Evolutionary conservation across 2,329 filamentous ascomycete species (phyloP).

Genomic region (Aspergillus transmontanensis): DNA sequence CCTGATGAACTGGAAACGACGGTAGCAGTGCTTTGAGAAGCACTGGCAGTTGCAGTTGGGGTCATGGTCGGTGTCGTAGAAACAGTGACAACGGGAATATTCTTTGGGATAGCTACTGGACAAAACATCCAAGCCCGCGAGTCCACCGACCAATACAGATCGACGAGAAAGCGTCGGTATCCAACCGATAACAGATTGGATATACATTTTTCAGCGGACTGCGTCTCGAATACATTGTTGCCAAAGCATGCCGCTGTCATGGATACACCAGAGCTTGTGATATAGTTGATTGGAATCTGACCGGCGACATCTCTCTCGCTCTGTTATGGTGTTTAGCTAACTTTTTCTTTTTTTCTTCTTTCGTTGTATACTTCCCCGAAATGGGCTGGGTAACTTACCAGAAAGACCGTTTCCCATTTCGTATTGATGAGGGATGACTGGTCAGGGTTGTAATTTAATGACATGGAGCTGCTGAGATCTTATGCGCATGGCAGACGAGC

Average conservation of each 20-base stretch:
- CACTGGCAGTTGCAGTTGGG: conserved; percentile 25
- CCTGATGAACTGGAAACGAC: conserved; percentile 26
- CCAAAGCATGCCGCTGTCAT: conserved; percentile 63
- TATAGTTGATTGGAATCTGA: conserved; percentile 64
- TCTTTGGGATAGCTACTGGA: conserved; percentile 55
- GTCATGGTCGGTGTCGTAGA: conserved; percentile 20
- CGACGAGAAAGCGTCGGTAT: conserved; percentile 60
- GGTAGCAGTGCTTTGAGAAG: conserved; percentile 25
- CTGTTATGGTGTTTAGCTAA: conserved; percentile 38
- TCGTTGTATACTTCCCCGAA: not conserved
- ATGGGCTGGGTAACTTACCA: conserved; percentile 31
- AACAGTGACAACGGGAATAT: conserved; percentile 23
- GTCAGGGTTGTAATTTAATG: conserved; percentile 44
- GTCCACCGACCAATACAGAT: conserved; percentile 65
- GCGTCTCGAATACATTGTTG: conserved; percentile 55
- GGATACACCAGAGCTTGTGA: conserved; percentile 59
- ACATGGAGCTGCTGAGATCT: conserved; percentile 37
- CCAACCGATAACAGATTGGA: conserved; percentile 65
- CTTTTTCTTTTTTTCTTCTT: not conserved
- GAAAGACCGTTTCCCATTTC: conserved; percentile 42
- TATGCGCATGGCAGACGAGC: conserved; percentile 13
- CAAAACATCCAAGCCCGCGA: conserved; percentile 62
- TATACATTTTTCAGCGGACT: conserved; percentile 57
- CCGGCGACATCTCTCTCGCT: conserved; percentile 64
- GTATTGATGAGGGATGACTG: conserved; percentile 36